Evolutionary conservation across 2,329 filamentous ascomycete species (phyloP), one percentile per base, ranked within the genome.

Genomic region (Colletotrichum falcatum): DNA sequence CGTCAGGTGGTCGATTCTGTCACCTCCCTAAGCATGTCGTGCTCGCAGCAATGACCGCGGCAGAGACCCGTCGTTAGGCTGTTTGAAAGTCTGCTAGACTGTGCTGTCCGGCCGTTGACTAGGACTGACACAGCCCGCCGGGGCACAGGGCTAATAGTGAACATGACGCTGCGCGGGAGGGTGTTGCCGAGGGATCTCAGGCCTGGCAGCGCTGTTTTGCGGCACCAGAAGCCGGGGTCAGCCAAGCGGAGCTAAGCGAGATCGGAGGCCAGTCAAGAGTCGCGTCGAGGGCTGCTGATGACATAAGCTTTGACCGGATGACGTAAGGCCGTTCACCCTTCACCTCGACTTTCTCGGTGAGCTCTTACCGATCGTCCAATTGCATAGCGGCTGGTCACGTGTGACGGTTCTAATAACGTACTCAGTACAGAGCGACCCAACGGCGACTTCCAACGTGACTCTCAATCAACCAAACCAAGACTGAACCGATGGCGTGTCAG

Each of bases 21-120:
- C 58, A 58, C 63, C 39, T 12, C 63, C 67, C 39, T 16, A 68
- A 60, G 61, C 39, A 71, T 71, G 69, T 71, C 69, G 69, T 71
- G 69, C 65, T 71, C 12, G 28, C 51, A 26, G 28, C 49, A 33
- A 20, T n/a, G 33, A 33, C 53, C n/a, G 18, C 4, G 49, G 62
- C 61, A 62, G 65, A 54, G 44, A n/a, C 44, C 44, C 35, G 8
- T 20, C 44, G 37, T 39, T 61, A 30, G 59, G 44, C 35, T 44
- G 60, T 62, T 62, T 62, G 60, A 62, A 44, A 44, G 46, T 39
- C 60, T n/a, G 48, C 48, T 62, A 18, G 59, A 51, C 30, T 39
- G 30, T 51, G 4, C 20, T 37, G 46, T 39, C 59, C 35, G 60
- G 46, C 23, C 9, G 46, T 9, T 26, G 6, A 5, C n/a, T 37